These are phyloP conservation scores for Polyporus arcularius DNA, from an alignment of 768 basidiomycete species.

Conservation along the genomic window DNA sequence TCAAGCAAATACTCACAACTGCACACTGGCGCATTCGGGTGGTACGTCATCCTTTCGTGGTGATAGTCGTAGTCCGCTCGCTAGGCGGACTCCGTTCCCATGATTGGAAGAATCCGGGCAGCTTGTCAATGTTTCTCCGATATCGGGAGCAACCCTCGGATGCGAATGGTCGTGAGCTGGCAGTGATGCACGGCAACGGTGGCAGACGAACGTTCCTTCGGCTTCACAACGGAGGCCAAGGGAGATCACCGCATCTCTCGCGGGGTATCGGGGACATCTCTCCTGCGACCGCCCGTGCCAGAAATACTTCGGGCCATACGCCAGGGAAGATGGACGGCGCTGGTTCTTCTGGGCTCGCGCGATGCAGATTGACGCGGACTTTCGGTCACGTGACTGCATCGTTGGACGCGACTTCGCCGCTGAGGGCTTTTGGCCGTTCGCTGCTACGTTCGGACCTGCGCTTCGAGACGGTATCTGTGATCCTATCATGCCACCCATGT, in stretches of 20 bases:
- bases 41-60: not conserved
- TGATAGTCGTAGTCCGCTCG: not conserved
- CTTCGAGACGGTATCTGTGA: not conserved
- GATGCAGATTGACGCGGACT: not conserved
- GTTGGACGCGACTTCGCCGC: conserved; percentile 1
- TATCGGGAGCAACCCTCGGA: not conserved
- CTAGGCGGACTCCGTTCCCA: not conserved
- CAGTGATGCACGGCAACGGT: not conserved
- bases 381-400: not conserved
- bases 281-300: not conserved
- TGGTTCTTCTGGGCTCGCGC: not conserved
- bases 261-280: not conserved
- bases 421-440: conserved; percentile 37
- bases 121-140: not conserved
- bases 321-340: not conserved
- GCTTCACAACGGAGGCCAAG: not conserved
- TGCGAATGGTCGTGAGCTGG: not conserved
- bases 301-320: not conserved
- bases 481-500: conserved; percentile 28
- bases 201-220: not conserved
- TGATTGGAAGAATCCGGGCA: not conserved
- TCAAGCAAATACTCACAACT: too few relatives aligned
- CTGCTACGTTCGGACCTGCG: conserved; percentile 9
- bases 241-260: not conserved
- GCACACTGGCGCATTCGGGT: too few relatives aligned